Evolutionary conservation across 805 yeast species (phyloP), one percentile per base, ranked within the genome.

Genomic region (Pichia kluyveri): DNA sequence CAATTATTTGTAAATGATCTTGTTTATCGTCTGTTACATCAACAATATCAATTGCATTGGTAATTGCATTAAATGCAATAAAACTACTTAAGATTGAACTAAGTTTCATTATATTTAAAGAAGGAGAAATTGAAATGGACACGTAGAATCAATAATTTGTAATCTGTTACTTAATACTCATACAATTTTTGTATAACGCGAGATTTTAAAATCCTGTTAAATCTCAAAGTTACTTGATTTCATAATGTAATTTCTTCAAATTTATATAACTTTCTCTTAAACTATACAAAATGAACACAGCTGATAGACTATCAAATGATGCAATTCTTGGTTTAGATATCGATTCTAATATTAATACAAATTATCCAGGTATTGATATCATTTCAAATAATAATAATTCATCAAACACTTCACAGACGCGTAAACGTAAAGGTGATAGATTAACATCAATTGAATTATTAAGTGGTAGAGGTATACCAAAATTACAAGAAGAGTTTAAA

Each of bases 381-480:
- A 34, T 17, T 18, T 37, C 37, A 34, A 34, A 34, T 14, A 31
- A 38, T 40, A 28, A 14, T 15, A 34, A 34, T 34, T 12, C 14
- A 30, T 30, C 32, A 30, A 34, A 14, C 15, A 34, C 14, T 17
- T 28, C 14, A 12, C 17, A 14, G 17, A 34, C n/a, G 12, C n/a
- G 37, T 27, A 55, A 65, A 17, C 57, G 65, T 39, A 57, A 59
- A 41, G 18, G 55, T n/a, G 75, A 74, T 39, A 76, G 72, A 47
- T 61, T 85, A 32, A 79, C 78, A 15, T 76, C 75, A 9, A 75
- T 71, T 17, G 69, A 75, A 37, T 63, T 84, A 45, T 57, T 79
- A 8, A 68, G 77, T 3, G 66, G 67, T 4, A 64, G 72, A n/a
- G 93, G 91, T 1, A 59, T 85, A 40, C 80, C 83, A 1, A 67